These are phyloP conservation scores for Coleophoma crateriformis DNA, from an alignment of 2,329 filamentous ascomycete genomes.

Conservation along the genomic window DNA sequence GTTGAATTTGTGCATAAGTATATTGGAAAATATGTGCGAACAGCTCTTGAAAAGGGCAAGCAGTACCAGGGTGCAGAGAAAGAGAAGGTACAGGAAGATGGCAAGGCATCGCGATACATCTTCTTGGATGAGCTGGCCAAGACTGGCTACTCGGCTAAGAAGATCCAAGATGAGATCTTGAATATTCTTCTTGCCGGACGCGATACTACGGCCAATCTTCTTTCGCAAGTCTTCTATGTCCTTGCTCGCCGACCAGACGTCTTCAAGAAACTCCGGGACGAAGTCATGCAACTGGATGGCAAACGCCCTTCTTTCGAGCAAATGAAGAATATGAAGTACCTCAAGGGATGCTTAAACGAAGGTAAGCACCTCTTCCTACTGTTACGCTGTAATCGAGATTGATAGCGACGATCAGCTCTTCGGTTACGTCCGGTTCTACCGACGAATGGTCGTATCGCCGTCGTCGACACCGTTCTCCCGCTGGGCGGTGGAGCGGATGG, in stretches of 20 bases:
- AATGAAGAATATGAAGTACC: constrained; percentile 46
- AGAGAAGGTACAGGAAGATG: constrained; percentile 11
- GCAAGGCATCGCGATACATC: constrained; percentile 27
- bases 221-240: constrained; percentile 27
- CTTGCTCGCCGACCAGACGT: constrained; percentile 24
- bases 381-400: background rate
- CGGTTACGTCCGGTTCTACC: constrained; percentile 34
- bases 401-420: constrained; percentile 17
- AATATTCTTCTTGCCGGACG: constrained; percentile 33
- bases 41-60: constrained; percentile 15
- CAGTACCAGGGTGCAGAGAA: constrained; percentile 1
- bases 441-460: constrained; percentile 19
- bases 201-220: constrained; percentile 34
- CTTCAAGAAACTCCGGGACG: constrained; percentile 26
- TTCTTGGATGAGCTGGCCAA: constrained; percentile 47
- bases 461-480: constrained; percentile 18
- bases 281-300: constrained; percentile 25
- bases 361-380: constrained; percentile 31
- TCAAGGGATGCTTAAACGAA: constrained; percentile 52
- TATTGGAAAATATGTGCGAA: constrained; percentile 19
- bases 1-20: constrained; percentile 20
- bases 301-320: constrained; percentile 39
- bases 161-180: constrained; percentile 29
- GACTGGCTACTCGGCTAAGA: constrained; percentile 33
- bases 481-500: constrained; percentile 23